Base-by-base conservation (phyloP, 176 grass and related monocot genomes). In the Juncus inflexus region DNA sequence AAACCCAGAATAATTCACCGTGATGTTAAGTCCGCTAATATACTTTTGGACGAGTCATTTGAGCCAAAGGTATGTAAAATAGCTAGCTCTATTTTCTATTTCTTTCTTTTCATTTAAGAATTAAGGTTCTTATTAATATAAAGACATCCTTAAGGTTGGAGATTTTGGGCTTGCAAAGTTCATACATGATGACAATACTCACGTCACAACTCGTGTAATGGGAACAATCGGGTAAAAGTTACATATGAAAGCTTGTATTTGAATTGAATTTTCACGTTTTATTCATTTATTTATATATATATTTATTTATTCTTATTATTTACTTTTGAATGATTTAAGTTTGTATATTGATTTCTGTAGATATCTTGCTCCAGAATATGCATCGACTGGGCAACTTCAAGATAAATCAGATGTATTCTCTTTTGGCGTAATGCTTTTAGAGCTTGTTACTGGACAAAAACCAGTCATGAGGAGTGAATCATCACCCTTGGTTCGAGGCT, bases 341-440 rank as follows among this genome's bases (percentile, higher is more conserved):
- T 45, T 7, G 12, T 59, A 5, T 35, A 52, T 4, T 66, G 36
- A 11, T 8, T 64, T 4, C 9, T 62, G 5, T 61, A 90, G 87
- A 12, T 90, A 90, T 58, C 16, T 90, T 77, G 78, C 86, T 11
- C 86, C 83, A 4, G 86, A 90, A 74, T 90, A 90, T 55, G 67
- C 86, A 0, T 60, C 45, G 58, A 86, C 74, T 0, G 86, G 83
- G 6, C 80, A 76, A 62, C 76, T 90, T 1, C 86, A 35, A 0
- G 83, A 86, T 77, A 28, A 77, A 56, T 83, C 87, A 3, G 87
- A 86, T 62, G 87, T 90, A 41, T 90, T 74, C 67, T 90, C 87
- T 45, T 90, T 80, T 10, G 87, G 87, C 0, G 83, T 90, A 1
- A 38, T 90, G 73, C 83, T 90, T 43, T 58, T 86, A 55, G 87